Base-by-base conservation (phyloP, 2,329 filamentous ascomycete genomes). In the Epichloe gansuensis region DNA sequence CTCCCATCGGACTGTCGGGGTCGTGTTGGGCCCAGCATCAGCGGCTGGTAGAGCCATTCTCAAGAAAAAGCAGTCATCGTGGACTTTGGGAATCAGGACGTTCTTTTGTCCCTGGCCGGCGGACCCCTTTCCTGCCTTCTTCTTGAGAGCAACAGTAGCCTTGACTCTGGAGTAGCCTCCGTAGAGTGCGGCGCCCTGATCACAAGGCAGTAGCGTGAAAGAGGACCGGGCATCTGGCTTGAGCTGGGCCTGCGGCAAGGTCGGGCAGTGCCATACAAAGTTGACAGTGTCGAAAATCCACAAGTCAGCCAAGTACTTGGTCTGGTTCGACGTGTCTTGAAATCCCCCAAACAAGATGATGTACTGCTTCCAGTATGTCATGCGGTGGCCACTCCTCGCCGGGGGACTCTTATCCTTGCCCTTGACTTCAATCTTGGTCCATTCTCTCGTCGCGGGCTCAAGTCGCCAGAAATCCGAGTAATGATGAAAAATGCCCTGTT, bases 381-480 rank as follows among this genome's bases (percentile, higher is more conserved):
- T 95, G 58, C 91, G 81, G 68, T 96, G 90, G 3, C 93, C 93
- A 65, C 87, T 94, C 58, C 93, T 77, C 3, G 91, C 89, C 2
- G 88, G 85, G 40, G 91, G 91, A 38, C 78, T 77, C 66, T 87
- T 87, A 52, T 87, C 86, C 71, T 81, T 80, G 53, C 87, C 87
- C 71, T 80, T 80, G 60, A 76, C 77, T 66, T 98, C 93, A 36
- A 98, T 75, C 55, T 90, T 85, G 52, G 82, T 87, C 93, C 93
- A 98, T 71, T 98, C 93, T 60, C 89, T 78, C 7, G 80, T 83
- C 8, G 77, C 78, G 0, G 91, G 86, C 63, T 97, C 90, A 43
- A 97, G 77, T 48, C 85, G 78, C 91, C 93, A 98, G 66, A 98
- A 97, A 70, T 97, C 93, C 63, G 95, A 95, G 72, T 98, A 98